Evolutionary conservation across 1,284 basidiomycete genomes (phyloP), one percentile per base, ranked within the genome.

Genomic region (Puccinia horiana): DNA sequence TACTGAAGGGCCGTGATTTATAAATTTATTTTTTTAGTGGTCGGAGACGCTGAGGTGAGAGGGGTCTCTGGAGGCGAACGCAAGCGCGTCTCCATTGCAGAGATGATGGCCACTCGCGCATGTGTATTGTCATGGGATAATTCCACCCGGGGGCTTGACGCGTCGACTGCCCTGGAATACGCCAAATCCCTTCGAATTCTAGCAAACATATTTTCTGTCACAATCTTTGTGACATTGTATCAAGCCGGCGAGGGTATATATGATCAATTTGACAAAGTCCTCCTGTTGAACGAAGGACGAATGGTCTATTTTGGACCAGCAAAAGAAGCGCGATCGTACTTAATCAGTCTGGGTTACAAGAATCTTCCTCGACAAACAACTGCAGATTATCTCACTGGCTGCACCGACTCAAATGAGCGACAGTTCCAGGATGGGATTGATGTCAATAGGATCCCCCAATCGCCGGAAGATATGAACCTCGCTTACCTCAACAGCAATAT

Each of bases 301-400:
- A 91, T 93, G 86, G 93, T 93, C 61, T 96, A 91, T 89, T 94
- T 91, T 86, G 94, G 94, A 8, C 90, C 91, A 9, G 90, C 91
- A 0, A 87, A 87, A 88, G 90, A 91, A 80, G 94, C 94, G 23
- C 91, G 93, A 75, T 88, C 88, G 1, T 95, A 94, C 88, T 95
- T 95, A 84, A 90, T 93, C 85, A 87, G 84, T 32, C 84, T 88
- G n/a, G 87, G 88, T 16, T 88, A 85, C 83, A 85, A 84, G 29
- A 85, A 88, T 82, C 83, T 86, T n/a, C 88, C 87, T 23, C 88
- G 95, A 94, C 93, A 94, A 87, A 93, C 91, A 0, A 91, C 91
- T 0, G 89, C 89, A 86, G 88, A 89, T 87, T 96, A 93, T 87
- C 90, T 94, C 37, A 93, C 91, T 23, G 92, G 91, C 1, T 92